Evolutionary conservation across 176 grass and related monocot genomes (phyloP), one percentile per base, ranked within the genome.

Genomic region (Avena insularis): DNA sequence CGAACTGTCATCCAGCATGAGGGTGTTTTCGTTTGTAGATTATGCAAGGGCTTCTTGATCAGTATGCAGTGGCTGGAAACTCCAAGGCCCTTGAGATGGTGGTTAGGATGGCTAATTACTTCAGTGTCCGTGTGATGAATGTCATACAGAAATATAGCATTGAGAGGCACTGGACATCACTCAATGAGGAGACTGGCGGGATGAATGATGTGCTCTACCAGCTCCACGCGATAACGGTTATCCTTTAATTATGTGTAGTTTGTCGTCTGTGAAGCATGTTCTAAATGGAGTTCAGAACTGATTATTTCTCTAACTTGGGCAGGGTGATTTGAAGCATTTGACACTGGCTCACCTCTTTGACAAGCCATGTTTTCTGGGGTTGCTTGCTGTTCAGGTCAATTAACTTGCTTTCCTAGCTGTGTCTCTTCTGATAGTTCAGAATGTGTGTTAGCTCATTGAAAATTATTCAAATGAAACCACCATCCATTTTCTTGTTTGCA

Each of bases 21-120:
- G 14, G 69, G 58, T 16, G 59, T 77, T 55, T 33, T 47, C 13
- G 17, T 77, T 48, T 78, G 59, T 78, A 99, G 97, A 94, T 99
- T 87, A 96, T 99, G 97, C 94, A 91, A 83, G 97, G 97, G 43
- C 90, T 99, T 83, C 90, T 99, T 64, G 97, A 99, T 96, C 97
- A 99, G 82, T 94, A 99, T 71, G 55, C 66, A 1, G 68, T 91
- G 25, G 90, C 86, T 73, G 87, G 90, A 45, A 99, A 88, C 66
- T 70, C 71, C 54, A 96, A 85, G 83, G 89, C 94, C 87, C 88
- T 99, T 73, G 87, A 73, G 71, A 91, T 99, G 92, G 88, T 94
- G 55, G 88, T 92, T 4, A 71, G 89, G 36, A 99, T 99, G 94
- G 94, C 97, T 58, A 76, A 99, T 33, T 99, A 99, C 84, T 99